Evolutionary conservation across 805 yeast species (phyloP), one percentile per base, ranked within the genome.

Genomic region (Yarrowia bubula): DNA sequence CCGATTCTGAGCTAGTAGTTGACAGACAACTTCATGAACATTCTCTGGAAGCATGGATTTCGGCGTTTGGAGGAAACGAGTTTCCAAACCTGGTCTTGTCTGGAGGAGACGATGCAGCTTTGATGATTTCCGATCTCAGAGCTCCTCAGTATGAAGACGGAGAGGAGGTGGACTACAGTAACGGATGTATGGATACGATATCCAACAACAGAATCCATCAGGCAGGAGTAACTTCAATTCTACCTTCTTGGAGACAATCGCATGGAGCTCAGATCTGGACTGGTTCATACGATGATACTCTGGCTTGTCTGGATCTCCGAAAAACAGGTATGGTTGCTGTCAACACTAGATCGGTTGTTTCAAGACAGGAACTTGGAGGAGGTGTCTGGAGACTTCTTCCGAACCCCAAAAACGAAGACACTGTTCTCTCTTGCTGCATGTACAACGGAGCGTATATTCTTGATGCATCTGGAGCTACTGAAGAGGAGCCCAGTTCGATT

Each of bases 341-440:
- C 9, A 75, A 74, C 35, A 78, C 79, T 0, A 72, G 73, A 6
- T 74, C 78, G 13, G 77, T 58, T 18, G 51, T 58, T 14, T 35
- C 51, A 8, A 42, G 78, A 47, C 74, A 78, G 33, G 82, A 86
- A 53, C 77, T 95, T 3, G 92, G 91, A 1, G 98, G 99, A 6
- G 99, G 99, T 1, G 98, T 93, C 2, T 93, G 99, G 99, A 79
- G 97, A 70, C 79, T 95, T 66, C 77, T 85, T 8, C 97, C 96
- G 1, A 83, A 85, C 0, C 64, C 68, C 0, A 69, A 71, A 4
- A 65, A 53, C 13, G 79, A 78, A 38, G 76, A 83, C 65, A 76
- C 83, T 46, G 80, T 93, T 0, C 76, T 93, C 58, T 85, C 87
- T 0, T 92, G 98, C 74, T 91, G 97, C 72, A 95, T 95, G 98